phyloP scores from a whole-genome alignment of 2,329 filamentous ascomycete genomes.

The Dichotomopilus funicola region DNA sequence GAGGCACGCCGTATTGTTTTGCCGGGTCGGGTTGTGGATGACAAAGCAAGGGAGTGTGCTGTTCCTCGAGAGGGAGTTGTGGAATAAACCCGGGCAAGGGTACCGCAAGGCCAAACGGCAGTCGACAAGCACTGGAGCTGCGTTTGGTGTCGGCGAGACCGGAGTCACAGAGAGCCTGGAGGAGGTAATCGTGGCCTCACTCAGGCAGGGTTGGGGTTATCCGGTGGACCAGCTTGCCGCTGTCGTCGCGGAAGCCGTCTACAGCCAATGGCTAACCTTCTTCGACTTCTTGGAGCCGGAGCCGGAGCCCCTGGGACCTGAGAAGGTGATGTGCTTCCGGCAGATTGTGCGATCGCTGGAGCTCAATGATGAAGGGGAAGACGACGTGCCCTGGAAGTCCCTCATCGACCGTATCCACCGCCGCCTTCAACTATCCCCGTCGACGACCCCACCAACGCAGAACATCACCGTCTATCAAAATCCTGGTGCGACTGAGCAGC shows the following conservation, averaged over 20 bases:
- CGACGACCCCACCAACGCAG: background rate
- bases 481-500: background rate
- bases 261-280: conserved; percentile 33
- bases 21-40: conserved; percentile 32
- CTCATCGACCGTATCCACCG: conserved; percentile 29
- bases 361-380: conserved; percentile 28
- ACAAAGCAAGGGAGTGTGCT: conserved; percentile 27
- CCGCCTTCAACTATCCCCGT: conserved; percentile 22
- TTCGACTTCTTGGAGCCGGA: conserved; percentile 27
- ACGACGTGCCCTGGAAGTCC: conserved; percentile 27
- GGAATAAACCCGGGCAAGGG: conserved; percentile 10
- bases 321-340: conserved; percentile 24
- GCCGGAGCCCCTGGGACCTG: background rate
- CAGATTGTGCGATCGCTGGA: conserved; percentile 30
- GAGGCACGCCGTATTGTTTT: conserved; percentile 26
- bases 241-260: conserved; percentile 21
- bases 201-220: conserved; percentile 10
- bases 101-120: background rate
- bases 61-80: conserved; percentile 27
- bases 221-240: conserved; percentile 3
- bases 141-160: background rate
- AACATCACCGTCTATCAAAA: background rate
- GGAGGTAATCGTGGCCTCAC: conserved; percentile 21
- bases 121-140: background rate
- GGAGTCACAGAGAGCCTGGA: conserved; percentile 22